Evolutionary conservation across 352 stramenopile genomes (phyloP).

Genomic region (Phytophthora gonapodyides): DNA sequence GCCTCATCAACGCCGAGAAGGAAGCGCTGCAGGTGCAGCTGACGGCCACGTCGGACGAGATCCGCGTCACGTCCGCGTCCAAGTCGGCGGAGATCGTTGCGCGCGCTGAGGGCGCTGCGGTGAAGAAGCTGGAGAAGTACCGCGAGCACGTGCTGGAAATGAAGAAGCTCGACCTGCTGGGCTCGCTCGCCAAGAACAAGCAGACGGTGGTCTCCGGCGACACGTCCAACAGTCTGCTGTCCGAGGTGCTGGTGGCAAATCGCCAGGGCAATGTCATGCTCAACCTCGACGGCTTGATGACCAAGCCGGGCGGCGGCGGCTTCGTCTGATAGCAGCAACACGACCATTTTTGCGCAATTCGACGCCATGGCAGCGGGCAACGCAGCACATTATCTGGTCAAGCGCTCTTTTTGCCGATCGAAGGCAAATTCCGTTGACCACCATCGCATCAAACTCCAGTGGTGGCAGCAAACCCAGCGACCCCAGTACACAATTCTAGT

Average conservation of each 20-base stretch:
- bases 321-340: constrained; percentile 12
- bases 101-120: constrained; percentile 41
- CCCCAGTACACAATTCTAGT: too few species aligned
- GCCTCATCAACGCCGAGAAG: constrained; percentile 43
- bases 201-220: constrained; percentile 49
- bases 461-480: not conserved
- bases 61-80: constrained; percentile 32
- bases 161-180: constrained; percentile 47
- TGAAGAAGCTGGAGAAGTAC: constrained; percentile 48
- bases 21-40: constrained; percentile 44
- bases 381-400: not conserved
- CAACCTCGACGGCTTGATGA: constrained; percentile 40
- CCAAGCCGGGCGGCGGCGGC: constrained; percentile 18
- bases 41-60: constrained; percentile 40
- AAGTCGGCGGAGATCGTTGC: constrained; percentile 47
- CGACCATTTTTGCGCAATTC: constrained; percentile 13
- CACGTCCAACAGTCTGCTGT: constrained; percentile 53
- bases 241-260: constrained; percentile 51
- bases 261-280: constrained; percentile 50
- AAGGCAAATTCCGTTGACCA: constrained; percentile 12
- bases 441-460: not conserved
- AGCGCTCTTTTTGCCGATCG: constrained; percentile 11
- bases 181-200: constrained; percentile 44
- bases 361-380: not conserved
- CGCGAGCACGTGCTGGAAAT: constrained; percentile 44